Evolutionary conservation across 139 green algal genomes (phyloP), one percentile per base, ranked within the genome.

Genomic region (Chlorella sp.): DNA sequence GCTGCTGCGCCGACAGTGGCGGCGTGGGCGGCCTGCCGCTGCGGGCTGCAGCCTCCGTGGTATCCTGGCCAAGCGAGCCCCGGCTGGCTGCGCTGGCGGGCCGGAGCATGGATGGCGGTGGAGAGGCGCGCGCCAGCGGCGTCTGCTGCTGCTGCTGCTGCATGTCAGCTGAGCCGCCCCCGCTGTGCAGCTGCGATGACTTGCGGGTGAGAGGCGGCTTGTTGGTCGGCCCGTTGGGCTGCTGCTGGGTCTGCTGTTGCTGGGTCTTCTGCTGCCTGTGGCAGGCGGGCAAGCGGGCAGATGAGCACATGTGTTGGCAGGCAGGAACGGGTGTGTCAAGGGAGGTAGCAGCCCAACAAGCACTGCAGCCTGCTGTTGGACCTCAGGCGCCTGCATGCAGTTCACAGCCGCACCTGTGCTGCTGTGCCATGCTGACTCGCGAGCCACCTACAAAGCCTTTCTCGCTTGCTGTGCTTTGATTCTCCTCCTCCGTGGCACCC

Each of bases 121-220:
- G 42, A 40, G 39, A 64, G 57, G 42, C 79, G 48, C 48, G 48
- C 5, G 48, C 48, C 5, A 57, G 5, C 48, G 9, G 48, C 48
- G 48, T 5, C 9, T 57, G 75, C 82, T 53, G 32, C 82, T 86
- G 48, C 81, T 71, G 81, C 81, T 71, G 53, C 42, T 69, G 42
- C 14, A 73, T 30, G 5, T 18, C 60, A 34, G 82, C 82, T 64
- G n/a, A 26, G 64, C 81, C 57, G 4, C 84, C 36, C 34, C 39
- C 73, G 84, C 39, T 53, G 66, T 66, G 48, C 39, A 88, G 84
- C 39, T 88, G 84, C 0, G 84, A 88, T 15, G 66, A 68, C 84
- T 81, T 88, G 64, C 84, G 84, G 16, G 15, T 75, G 66, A 88
- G 71, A 30, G 64, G 84, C 39, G 66, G 30, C 68, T 39, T 87